These are phyloP conservation scores for Quercus lobata DNA, from an alignment of 331 rosid species.

Conservation along the genomic window DNA sequence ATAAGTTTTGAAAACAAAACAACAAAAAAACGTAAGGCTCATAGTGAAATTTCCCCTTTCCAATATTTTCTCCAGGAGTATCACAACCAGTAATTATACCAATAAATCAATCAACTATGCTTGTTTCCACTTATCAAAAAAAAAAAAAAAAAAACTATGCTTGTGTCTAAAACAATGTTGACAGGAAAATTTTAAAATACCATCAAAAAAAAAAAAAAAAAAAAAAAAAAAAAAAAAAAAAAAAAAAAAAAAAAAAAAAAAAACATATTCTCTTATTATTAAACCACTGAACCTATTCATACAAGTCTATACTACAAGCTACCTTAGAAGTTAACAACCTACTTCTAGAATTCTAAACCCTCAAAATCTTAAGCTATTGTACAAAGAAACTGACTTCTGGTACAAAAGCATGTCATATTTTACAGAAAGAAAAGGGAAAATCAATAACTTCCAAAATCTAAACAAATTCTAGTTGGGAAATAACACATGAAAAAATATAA, in stretches of 20 bases:
- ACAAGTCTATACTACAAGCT: not conserved
- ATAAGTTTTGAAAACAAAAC: not conserved
- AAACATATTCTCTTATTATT: not conserved
- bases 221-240: too few species aligned
- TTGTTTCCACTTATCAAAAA: too few species aligned
- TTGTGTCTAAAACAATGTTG: too few species aligned
- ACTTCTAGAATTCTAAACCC: too few species aligned
- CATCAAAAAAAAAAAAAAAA: too few species aligned
- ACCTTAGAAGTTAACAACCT: not conserved
- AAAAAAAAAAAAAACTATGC: too few species aligned
- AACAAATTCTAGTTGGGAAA: not conserved
- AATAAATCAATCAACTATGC: not conserved
- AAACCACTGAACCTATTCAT: not conserved
- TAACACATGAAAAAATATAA: not conserved
- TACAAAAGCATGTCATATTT: not conserved
- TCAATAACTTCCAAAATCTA: not conserved
- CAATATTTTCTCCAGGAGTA: not conserved
- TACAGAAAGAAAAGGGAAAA: not conserved
- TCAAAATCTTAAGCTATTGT: too few species aligned
- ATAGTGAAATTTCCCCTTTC: not conserved
- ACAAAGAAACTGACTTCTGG: not conserved
- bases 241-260: too few species aligned
- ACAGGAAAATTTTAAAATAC: not conserved
- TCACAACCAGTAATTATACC: not conserved
- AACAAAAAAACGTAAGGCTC: not conserved